Percentiles rank a stretch among this genome's conserved stretches.
Evolutionary conservation across 2,329 filamentous ascomycete genomes (phyloP).

Genomic region (Cercospora canescens): DNA sequence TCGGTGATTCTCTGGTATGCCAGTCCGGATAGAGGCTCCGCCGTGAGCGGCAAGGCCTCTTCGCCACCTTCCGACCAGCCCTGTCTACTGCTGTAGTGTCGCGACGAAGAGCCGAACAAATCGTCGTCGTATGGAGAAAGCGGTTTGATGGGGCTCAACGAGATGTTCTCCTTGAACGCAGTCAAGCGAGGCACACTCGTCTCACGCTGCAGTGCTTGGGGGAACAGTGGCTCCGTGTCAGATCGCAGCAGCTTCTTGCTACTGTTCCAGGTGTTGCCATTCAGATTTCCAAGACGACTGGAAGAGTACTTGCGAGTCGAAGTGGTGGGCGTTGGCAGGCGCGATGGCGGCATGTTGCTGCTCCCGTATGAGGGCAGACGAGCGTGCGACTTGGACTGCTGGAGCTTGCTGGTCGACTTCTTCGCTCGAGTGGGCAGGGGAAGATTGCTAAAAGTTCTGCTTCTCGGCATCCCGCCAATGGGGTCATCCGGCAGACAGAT

Average conservation of each 20-base stretch:
- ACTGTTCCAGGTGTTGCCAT: conserved; percentile 16
- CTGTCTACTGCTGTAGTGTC: conserved; percentile 18
- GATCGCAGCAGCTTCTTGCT: conserved; percentile 31
- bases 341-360: conserved; percentile 18
- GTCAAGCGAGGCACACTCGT: conserved; percentile 25
- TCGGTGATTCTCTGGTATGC: neutral
- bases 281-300: conserved; percentile 17
- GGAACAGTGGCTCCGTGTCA: conserved; percentile 37
- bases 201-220: conserved; percentile 13
- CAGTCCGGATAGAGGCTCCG: conserved; percentile 2
- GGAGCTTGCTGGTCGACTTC: conserved; percentile 23
- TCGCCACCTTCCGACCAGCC: conserved; percentile 21
- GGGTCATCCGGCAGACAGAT: conserved; percentile 36
- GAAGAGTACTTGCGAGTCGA: conserved; percentile 30
- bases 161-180: conserved; percentile 37
- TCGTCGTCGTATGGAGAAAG: conserved; percentile 22
- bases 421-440: conserved; percentile 31
- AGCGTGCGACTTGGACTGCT: conserved; percentile 30
- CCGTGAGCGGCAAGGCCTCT: conserved; percentile 1
- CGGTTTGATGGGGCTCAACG: conserved; percentile 31
- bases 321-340: conserved; percentile 27
- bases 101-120: conserved; percentile 22
- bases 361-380: conserved; percentile 28
- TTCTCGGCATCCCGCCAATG: conserved; percentile 35
- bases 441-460: conserved; percentile 39